A percentile compares a stretch with the other conserved stretches of the same genome.
These are phyloP conservation scores for Pugionium cornutum DNA, from an alignment of 345 rosid species.

Conservation along the genomic window DNA sequence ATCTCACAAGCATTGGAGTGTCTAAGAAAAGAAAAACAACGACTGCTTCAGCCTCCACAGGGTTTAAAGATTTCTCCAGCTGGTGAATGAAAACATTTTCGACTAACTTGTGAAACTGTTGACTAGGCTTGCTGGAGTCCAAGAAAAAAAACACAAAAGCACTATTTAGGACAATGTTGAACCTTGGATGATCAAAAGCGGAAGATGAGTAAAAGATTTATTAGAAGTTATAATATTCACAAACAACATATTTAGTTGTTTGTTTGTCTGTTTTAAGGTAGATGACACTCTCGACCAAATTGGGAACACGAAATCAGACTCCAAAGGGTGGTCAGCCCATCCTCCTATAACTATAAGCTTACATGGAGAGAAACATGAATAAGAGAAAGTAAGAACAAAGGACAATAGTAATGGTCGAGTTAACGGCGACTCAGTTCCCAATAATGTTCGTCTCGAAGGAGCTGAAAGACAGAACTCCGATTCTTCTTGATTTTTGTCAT, in stretches of 20 bases:
- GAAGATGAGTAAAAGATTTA: slow-evolving; percentile 22
- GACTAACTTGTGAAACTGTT: slow-evolving; percentile 28
- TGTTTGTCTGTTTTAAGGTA: slow-evolving; percentile 41
- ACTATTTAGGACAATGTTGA: not conserved
- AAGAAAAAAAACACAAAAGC: not conserved
- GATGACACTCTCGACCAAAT: slow-evolving; percentile 80
- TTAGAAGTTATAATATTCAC: slow-evolving; percentile 20
- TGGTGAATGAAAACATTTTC: slow-evolving; percentile 50
- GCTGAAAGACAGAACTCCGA: not conserved
- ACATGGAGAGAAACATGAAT: slow-evolving; percentile 57
- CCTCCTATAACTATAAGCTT: slow-evolving; percentile 68
- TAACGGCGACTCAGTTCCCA: slow-evolving; percentile 61
- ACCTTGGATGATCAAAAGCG: slow-evolving; percentile 8
- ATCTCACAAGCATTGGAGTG: slow-evolving; percentile 37
- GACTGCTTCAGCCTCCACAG: slow-evolving; percentile 46
- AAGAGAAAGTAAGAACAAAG: slow-evolving; percentile 43
- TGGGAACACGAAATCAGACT: slow-evolving; percentile 71
- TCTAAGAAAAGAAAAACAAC: slow-evolving; percentile 68
- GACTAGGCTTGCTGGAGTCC: slow-evolving; percentile 26
- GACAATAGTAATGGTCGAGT: slow-evolving; percentile 35
- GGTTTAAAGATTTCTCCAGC: slow-evolving; percentile 73
- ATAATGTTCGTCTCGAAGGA: slow-evolving; percentile 52
- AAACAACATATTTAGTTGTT: not conserved
- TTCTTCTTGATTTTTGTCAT: not conserved
- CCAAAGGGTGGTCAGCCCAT: slow-evolving; percentile 74